Percentiles rank a stretch among this genome's conserved stretches.
Evolutionary conservation across 257 asterid genomes (phyloP).

Genomic region (Jasminum sambac): DNA sequence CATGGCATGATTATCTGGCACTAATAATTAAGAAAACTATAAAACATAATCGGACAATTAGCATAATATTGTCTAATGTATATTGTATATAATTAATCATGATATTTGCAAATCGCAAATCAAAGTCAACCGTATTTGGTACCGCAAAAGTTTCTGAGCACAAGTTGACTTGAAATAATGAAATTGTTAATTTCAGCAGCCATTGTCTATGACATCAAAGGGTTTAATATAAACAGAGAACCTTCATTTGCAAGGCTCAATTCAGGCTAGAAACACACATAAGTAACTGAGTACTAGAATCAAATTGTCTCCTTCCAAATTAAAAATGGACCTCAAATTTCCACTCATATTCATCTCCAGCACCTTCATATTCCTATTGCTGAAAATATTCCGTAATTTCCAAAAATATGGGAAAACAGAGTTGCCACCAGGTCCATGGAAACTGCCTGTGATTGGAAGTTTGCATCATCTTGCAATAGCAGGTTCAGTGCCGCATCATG

Average conservation of each 20-base stretch:
- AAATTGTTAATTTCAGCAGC: neutral
- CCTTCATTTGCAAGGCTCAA: neutral
- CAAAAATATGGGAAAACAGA: neutral
- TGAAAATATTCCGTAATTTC: neutral
- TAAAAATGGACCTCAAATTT: neutral
- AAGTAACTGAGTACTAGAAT: neutral
- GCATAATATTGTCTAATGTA: too few species aligned
- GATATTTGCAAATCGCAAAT: neutral
- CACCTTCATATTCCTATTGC: neutral
- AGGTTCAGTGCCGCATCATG: conserved; percentile 12
- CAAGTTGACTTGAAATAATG: neutral
- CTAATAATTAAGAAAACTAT: too few species aligned
- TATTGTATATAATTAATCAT: neutral
- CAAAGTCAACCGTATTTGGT: neutral
- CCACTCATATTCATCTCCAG: neutral
- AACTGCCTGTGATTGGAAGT: conserved; percentile 23
- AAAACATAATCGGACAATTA: too few species aligned
- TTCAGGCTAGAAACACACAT: neutral
- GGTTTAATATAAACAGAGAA: neutral
- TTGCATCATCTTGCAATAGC: conserved; percentile 12
- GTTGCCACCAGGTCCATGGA: conserved; percentile 26
- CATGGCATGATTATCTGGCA: too few species aligned
- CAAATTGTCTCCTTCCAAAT: too few species aligned
- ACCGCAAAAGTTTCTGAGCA: neutral
- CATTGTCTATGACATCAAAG: neutral